phyloP scores from a whole-genome alignment of 352 stramenopile genomes.

The Phytophthora parvispora region DNA sequence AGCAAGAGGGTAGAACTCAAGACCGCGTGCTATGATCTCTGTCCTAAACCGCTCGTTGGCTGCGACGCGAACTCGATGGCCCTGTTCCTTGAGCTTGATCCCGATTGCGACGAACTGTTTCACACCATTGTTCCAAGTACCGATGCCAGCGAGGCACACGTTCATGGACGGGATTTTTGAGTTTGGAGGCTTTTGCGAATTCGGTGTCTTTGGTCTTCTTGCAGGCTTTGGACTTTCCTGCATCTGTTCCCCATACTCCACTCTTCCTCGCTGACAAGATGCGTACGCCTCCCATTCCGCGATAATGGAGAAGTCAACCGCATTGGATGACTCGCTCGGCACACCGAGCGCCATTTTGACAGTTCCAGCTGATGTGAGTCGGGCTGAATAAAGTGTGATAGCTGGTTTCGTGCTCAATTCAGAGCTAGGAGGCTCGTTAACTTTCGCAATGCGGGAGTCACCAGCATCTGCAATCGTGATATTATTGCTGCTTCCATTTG shows the following conservation, averaged over 20 bases:
- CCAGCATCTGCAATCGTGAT: not conserved
- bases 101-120: constrained; percentile 71
- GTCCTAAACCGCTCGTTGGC: constrained; percentile 74
- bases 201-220: not conserved
- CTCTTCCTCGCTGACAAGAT: constrained; percentile 9
- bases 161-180: constrained; percentile 40
- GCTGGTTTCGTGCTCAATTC: not conserved
- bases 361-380: constrained; percentile 13
- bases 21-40: constrained; percentile 54
- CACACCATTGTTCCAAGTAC: constrained; percentile 62
- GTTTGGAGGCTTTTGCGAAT: not conserved
- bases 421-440: not conserved
- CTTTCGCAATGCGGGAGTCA: not conserved
- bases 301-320: constrained; percentile 15
- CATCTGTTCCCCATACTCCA: not conserved
- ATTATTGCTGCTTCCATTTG: constrained; percentile 26
- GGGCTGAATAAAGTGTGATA: constrained; percentile 15
- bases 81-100: constrained; percentile 61
- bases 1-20: constrained; percentile 62
- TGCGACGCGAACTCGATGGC: constrained; percentile 85
- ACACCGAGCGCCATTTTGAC: constrained; percentile 28
- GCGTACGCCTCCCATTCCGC: constrained; percentile 31
- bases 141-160: constrained; percentile 45
- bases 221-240: no score
- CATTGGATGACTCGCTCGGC: constrained; percentile 24